Evolutionary conservation across 1,284 basidiomycete genomes (phyloP).

Genomic region (Volvariella volvacea): DNA sequence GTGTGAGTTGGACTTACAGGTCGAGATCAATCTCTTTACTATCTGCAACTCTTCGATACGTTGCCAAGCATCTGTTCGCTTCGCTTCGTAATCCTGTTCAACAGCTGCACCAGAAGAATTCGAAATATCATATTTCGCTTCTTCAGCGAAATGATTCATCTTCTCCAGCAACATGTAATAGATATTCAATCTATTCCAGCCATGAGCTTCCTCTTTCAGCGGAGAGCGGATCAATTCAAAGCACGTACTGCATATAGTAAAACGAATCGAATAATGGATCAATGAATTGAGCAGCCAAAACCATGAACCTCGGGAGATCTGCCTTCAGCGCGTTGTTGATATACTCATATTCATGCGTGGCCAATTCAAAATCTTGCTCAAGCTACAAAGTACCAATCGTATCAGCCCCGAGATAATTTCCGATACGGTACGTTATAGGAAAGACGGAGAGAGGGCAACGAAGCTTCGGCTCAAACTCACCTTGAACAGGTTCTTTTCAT

Average conservation of each 20-base stretch:
- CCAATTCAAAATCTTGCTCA: slow-evolving; percentile 96
- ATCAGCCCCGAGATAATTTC: slow-evolving; percentile 12
- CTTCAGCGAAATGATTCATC: slow-evolving; percentile 79
- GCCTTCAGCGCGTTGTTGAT: slow-evolving; percentile 91
- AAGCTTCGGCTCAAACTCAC: slow-evolving; percentile 25
- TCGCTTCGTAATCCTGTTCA: slow-evolving; percentile 70
- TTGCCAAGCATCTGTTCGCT: slow-evolving; percentile 75
- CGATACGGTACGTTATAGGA: neutral
- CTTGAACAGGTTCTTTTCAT: slow-evolving; percentile 96
- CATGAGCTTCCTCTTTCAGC: slow-evolving; percentile 1
- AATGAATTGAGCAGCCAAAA: slow-evolving; percentile 84
- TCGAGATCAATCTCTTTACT: slow-evolving; percentile 76
- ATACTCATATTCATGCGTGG: slow-evolving; percentile 94
- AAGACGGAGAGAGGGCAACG: neutral
- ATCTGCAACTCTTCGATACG: slow-evolving; percentile 73
- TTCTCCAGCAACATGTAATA: slow-evolving; percentile 94
- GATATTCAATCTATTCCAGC: slow-evolving; percentile 72
- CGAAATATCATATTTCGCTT: slow-evolving; percentile 71
- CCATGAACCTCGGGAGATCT: slow-evolving; percentile 90
- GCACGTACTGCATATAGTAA: slow-evolving; percentile 97
- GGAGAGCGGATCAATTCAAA: slow-evolving; percentile 1
- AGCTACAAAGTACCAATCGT: slow-evolving; percentile 43
- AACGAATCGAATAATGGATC: slow-evolving; percentile 96
- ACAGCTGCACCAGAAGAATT: slow-evolving; percentile 66
- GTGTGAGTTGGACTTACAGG: slow-evolving; percentile 47